These are phyloP conservation scores for Irpex rosettiformis DNA, from an alignment of 1,284 basidiomycete species.

Conservation along the genomic window DNA sequence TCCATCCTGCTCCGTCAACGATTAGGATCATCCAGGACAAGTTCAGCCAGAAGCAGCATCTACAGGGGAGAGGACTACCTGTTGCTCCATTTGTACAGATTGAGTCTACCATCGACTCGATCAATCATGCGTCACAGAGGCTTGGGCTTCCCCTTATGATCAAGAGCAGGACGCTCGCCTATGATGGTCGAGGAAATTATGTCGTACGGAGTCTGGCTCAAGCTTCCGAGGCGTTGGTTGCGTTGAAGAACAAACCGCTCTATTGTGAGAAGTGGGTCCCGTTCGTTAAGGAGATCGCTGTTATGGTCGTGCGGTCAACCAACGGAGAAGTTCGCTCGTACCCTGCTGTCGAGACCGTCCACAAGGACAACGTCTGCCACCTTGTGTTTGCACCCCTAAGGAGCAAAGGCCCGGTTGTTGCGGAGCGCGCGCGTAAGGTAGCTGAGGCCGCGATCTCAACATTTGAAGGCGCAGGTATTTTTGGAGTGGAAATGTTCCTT, in stretches of 20 bases:
- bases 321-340: slow-evolving; percentile 81
- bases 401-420: slow-evolving; percentile 54
- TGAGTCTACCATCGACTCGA: slow-evolving; percentile 51
- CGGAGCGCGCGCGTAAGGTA: slow-evolving; percentile 61
- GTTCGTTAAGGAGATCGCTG: slow-evolving; percentile 89
- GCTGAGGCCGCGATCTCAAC: slow-evolving; percentile 84
- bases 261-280: slow-evolving; percentile 96
- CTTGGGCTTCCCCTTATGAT: slow-evolving; percentile 94
- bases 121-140: slow-evolving; percentile 47
- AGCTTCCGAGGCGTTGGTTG: slow-evolving; percentile 60
- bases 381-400: slow-evolving; percentile 87
- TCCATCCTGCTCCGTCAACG: slow-evolving; percentile 85
- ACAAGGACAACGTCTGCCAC: slow-evolving; percentile 93
- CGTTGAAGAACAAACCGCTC: slow-evolving; percentile 64
- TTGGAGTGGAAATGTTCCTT: slow-evolving; percentile 98
- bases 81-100: slow-evolving; percentile 74
- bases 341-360: slow-evolving; percentile 93
- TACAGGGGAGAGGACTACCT: slow-evolving; percentile 58
- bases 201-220: slow-evolving; percentile 61
- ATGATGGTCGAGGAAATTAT: slow-evolving; percentile 95
- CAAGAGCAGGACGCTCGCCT: slow-evolving; percentile 92
- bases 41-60: slow-evolving; percentile 83
- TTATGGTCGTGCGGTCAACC: slow-evolving; percentile 91
- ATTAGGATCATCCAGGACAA: slow-evolving; percentile 96
- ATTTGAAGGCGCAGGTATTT: slow-evolving; percentile 89